Evolutionary conservation across 352 stramenopile species (phyloP), one percentile per base, ranked within the genome.

Genomic region (Globisporangium spinosum): DNA sequence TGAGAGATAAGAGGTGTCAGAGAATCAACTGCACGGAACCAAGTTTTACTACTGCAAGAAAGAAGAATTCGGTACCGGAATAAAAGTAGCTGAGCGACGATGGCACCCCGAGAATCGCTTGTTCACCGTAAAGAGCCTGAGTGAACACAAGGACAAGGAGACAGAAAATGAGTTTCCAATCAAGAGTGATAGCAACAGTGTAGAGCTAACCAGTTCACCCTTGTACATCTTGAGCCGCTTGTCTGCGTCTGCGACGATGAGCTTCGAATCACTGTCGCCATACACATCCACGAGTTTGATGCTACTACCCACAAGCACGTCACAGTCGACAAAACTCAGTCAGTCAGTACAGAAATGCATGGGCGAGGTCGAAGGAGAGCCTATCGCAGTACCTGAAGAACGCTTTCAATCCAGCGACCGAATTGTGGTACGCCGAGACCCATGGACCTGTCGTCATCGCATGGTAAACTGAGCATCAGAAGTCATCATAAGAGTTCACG

Each of bases 381-480:
- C 23, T 32, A 2, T 29, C 25, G 38, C 71, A 54, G 54, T 73
- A 85, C 79, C 70, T 78, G 13, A 83, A 88, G 69, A 80, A 90
- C 20, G 85, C 83, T 65, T 94, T 88, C 67, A 98, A 93, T 1
- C 86, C 87, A 51, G 90, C 90, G n/a, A 97, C 86, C 2, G 89
- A 86, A 76, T 97, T 96, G 77, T 96, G 80, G 67, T 95, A 97
- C 17, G 90, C 90, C 58, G 87, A 88, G 25, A 98, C 78, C 89
- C 90, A 97, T 40, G 89, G 90, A 51, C 76, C 77, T 84, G 22
- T 2, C 10, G 2, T 5, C 7, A 29, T n/a, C 1, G 1, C 38
- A 35, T 29, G 4, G 15, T 40, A 15, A 56, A 8, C 15, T 40
- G 17, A 61, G 34, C 15, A 45, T n/a, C 40, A 57, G 25, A 47